phyloP scores from a whole-genome alignment of 768 basidiomycete genomes.

The Gloeostereum incarnatum region DNA sequence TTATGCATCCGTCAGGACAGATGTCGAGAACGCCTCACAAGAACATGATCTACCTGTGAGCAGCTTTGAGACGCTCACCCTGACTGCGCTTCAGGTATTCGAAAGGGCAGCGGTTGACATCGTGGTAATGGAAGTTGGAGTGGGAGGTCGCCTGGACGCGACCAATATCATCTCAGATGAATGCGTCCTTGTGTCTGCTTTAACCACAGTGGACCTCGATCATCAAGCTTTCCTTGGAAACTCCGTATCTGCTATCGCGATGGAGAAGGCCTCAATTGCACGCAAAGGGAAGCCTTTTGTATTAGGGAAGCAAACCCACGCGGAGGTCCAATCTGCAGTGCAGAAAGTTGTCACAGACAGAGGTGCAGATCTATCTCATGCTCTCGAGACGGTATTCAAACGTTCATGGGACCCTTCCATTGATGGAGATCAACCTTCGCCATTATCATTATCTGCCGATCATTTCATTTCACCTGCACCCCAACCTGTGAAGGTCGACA shows the following conservation, averaged over 20 bases:
- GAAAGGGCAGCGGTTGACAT: conserved; percentile 65
- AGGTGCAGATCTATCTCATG: conserved; percentile 32
- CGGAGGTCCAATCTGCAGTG: conserved; percentile 36
- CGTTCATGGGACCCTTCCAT: conserved; percentile 22
- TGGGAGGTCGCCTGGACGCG: conserved; percentile 90
- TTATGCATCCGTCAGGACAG: conserved; percentile 37
- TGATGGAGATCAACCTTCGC: conserved; percentile 21
- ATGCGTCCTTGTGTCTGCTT: conserved; percentile 63
- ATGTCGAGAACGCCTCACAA: conserved; percentile 40
- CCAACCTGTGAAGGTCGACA: conserved; percentile 30
- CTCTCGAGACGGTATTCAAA: conserved; percentile 21
- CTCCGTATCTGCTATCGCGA: conserved; percentile 64
- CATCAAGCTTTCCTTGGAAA: conserved; percentile 86
- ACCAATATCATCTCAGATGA: conserved; percentile 81
- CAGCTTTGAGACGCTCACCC: conserved; percentile 79
- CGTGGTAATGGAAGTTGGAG: conserved; percentile 85
- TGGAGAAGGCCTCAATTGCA: conserved; percentile 79
- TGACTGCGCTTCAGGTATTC: conserved; percentile 73
- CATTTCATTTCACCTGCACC: conserved; percentile 24
- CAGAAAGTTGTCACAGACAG: conserved; percentile 28
- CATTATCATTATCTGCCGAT: conserved; percentile 22
- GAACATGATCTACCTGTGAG: conserved; percentile 40
- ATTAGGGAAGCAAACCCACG: conserved; percentile 52
- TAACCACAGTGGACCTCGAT: conserved; percentile 87
- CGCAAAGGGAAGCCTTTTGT: conserved; percentile 53